These are phyloP conservation scores for Boletus fagicola DNA, from an alignment of 768 basidiomycete genomes.

Conservation along the genomic window DNA sequence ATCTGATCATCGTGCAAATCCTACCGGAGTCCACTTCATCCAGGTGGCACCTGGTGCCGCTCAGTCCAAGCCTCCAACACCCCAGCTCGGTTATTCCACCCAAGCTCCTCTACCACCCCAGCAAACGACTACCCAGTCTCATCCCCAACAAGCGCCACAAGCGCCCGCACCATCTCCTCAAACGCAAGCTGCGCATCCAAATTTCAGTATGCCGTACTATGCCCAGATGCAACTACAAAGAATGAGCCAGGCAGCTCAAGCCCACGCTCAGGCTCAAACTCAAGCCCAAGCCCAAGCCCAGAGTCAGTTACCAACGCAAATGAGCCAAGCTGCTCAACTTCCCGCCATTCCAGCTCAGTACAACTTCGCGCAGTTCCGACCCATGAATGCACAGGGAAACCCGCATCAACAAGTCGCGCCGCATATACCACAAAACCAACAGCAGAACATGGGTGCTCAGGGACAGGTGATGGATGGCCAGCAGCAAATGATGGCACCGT, in stretches of 20 bases:
- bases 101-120: conserved; percentile 21
- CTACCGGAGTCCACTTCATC: conserved; percentile 28
- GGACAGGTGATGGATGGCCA: conserved; percentile 25
- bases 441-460: conserved; percentile 28
- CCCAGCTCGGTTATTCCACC: conserved; percentile 25
- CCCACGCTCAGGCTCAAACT: conserved; percentile 13
- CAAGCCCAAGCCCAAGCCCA: conserved; percentile 26
- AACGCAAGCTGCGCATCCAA: conserved; percentile 19
- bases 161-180: conserved; percentile 17
- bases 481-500: conserved; percentile 33
- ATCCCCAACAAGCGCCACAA: conserved; percentile 28
- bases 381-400: conserved; percentile 28
- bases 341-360: conserved; percentile 30
- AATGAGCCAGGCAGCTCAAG: conserved; percentile 24
- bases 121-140: conserved; percentile 21
- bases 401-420: conserved; percentile 26
- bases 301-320: conserved; percentile 25
- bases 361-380: conserved; percentile 36
- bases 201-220: conserved; percentile 19
- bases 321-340: conserved; percentile 28
- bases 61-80: conserved; percentile 33
- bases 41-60: conserved; percentile 20
- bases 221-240: conserved; percentile 21
- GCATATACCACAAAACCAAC: conserved; percentile 29
- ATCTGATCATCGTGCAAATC: conserved; percentile 23